Evolutionary conservation across 805 yeast species (phyloP).

Genomic region (Sugiyamaella smithiae): DNA sequence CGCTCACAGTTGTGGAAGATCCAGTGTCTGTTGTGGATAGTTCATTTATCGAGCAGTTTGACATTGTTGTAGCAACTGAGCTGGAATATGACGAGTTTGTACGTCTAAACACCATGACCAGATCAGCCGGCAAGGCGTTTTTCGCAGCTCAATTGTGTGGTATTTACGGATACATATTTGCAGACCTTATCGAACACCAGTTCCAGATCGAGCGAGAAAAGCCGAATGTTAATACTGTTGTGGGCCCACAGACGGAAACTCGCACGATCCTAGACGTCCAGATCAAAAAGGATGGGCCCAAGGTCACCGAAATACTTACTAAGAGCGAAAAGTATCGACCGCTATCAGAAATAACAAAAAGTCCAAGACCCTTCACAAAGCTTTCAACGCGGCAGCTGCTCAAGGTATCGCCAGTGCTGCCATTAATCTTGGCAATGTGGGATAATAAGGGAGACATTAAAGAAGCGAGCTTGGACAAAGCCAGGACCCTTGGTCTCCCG

Average conservation of each 20-base stretch:
- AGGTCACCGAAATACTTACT: constrained; percentile 36
- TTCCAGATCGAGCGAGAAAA: constrained; percentile 26
- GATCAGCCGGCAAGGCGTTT: constrained; percentile 59
- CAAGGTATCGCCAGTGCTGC: constrained; percentile 54
- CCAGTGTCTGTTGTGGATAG: constrained; percentile 28
- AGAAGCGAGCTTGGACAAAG: constrained; percentile 22
- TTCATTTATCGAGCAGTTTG: constrained; percentile 53
- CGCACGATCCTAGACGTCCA: constrained; percentile 43
- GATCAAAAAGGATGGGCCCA: constrained; percentile 29
- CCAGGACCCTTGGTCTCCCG: constrained; percentile 44
- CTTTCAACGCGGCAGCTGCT: constrained; percentile 37
- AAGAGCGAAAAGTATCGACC: constrained; percentile 40
- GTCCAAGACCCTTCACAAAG: constrained; percentile 19
- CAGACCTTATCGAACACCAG: constrained; percentile 68
- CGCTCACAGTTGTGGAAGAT: constrained; percentile 44
- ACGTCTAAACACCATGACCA: constrained; percentile 52
- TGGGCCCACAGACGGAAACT: constrained; percentile 48
- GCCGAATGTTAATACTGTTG: constrained; percentile 35
- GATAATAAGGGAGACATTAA: constrained; percentile 33
- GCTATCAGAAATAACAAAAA: constrained; percentile 32
- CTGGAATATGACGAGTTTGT: constrained; percentile 32
- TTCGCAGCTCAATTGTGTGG: constrained; percentile 74
- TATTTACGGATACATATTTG: constrained; percentile 74
- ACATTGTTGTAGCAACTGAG: constrained; percentile 75
- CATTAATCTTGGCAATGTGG: constrained; percentile 56